These are phyloP conservation scores for Amylostereum areolatum DNA, from an alignment of 1,284 basidiomycete species.

Conservation along the genomic window DNA sequence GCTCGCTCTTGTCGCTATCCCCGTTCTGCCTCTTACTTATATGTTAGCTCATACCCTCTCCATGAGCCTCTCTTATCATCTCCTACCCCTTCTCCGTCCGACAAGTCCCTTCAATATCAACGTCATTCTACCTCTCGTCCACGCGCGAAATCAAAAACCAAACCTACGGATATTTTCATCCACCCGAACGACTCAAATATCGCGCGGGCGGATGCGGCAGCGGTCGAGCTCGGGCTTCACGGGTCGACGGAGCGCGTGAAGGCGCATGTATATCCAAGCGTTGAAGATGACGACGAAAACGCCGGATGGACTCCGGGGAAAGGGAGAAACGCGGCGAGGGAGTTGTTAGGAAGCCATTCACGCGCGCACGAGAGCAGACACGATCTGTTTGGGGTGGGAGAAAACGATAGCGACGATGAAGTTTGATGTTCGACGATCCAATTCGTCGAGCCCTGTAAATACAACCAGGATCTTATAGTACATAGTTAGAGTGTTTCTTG, in stretches of 20 bases:
- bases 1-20: background rate
- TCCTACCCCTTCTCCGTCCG: constrained; percentile 10
- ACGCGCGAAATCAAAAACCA: constrained; percentile 47
- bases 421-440: too few relatives aligned
- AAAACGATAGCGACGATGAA: constrained; percentile 12
- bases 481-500: too few relatives aligned
- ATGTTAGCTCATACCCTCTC: constrained; percentile 18
- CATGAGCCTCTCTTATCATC: constrained; percentile 32
- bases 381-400: constrained; percentile 8
- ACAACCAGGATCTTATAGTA: too few relatives aligned
- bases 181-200: constrained; percentile 57
- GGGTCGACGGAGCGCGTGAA: constrained; percentile 36
- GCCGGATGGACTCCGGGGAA: constrained; percentile 33
- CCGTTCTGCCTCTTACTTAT: background rate
- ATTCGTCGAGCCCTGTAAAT: too few relatives aligned
- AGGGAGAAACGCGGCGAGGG: constrained; percentile 32
- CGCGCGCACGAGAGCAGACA: constrained; percentile 3
- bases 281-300: constrained; percentile 23
- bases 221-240: constrained; percentile 44
- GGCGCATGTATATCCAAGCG: constrained; percentile 22
- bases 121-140: constrained; percentile 23
- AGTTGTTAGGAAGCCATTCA: constrained; percentile 16
- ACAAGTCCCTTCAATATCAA: too few relatives aligned
- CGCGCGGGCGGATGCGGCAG: constrained; percentile 55
- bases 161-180: constrained; percentile 53